phyloP scores from a whole-genome alignment of 257 asterid species.

The Solanum peruvianum region DNA sequence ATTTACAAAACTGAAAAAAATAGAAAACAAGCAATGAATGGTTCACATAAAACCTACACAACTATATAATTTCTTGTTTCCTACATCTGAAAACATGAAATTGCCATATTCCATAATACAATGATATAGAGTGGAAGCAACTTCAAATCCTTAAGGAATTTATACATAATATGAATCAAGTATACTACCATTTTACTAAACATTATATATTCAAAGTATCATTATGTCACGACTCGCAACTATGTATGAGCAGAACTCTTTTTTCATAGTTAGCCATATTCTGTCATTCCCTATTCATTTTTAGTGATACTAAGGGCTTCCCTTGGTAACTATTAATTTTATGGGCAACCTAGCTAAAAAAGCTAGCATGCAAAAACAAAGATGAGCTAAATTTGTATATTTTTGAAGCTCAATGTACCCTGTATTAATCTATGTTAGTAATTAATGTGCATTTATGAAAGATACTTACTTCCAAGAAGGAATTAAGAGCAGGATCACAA shows the following conservation, averaged over 20 bases:
- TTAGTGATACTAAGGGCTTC: neutral
- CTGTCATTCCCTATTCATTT: neutral
- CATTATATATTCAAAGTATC: neutral
- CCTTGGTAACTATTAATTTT: neutral
- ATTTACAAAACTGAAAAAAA: neutral
- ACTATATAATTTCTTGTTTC: neutral
- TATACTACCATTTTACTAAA: neutral
- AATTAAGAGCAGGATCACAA: constrained; percentile 19
- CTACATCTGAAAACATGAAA: neutral
- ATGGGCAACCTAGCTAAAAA: neutral
- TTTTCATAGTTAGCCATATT: neutral
- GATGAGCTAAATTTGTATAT: neutral
- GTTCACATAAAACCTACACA: neutral
- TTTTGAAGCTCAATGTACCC: neutral
- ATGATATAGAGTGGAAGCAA: neutral
- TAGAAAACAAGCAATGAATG: neutral
- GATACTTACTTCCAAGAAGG: constrained; percentile 51
- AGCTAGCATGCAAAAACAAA: neutral
- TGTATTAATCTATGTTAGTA: neutral
- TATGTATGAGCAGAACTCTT: neutral
- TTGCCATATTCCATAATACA: neutral
- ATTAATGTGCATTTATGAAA: neutral
- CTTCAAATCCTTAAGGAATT: neutral
- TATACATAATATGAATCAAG: neutral
- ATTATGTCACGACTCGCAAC: neutral